phyloP scores from a whole-genome alignment of 495 filamentous ascomycete genomes.

The Viridothelium virens region DNA sequence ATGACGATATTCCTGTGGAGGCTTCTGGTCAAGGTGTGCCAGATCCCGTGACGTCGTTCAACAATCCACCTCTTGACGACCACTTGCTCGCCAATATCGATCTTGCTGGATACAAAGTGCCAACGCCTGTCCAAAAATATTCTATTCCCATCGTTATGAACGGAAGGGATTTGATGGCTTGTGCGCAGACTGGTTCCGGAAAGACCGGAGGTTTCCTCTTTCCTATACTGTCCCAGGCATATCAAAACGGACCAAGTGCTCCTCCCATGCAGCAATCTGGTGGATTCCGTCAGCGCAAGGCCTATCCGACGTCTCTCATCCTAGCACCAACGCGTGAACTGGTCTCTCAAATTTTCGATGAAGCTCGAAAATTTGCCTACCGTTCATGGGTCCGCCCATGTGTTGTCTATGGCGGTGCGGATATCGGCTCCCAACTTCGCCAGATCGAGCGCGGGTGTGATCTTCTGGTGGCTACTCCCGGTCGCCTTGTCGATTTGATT shows the following conservation, averaged over 20 bases:
- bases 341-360: conserved; percentile 97
- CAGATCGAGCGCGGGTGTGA: conserved; percentile 97
- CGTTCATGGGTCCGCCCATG: conserved; percentile 98
- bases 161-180: conserved; percentile 96
- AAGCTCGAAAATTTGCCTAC: conserved; percentile 96
- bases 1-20: conserved; percentile 97
- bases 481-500: conserved; percentile 93
- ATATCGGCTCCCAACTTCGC: conserved; percentile 92
- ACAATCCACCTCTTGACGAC: conserved; percentile 86
- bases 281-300: conserved; percentile 83
- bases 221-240: conserved; percentile 94
- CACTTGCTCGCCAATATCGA: conserved; percentile 88
- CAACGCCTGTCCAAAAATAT: conserved; percentile 96
- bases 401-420: conserved; percentile 97
- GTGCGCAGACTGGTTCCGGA: conserved; percentile 97
- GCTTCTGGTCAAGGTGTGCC: conserved; percentile 91
- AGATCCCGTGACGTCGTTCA: conserved; percentile 82
- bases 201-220: conserved; percentile 99
- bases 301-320: conserved; percentile 90
- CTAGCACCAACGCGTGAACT: conserved; percentile 94
- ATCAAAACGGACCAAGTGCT: conserved; percentile 71
- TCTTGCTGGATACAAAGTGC: conserved; percentile 84
- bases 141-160: conserved; percentile 95
- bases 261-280: conserved; percentile 52
- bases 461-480: conserved; percentile 92